Evolutionary conservation across 768 basidiomycete species (phyloP).

Genomic region (Daedaleopsis nitida): DNA sequence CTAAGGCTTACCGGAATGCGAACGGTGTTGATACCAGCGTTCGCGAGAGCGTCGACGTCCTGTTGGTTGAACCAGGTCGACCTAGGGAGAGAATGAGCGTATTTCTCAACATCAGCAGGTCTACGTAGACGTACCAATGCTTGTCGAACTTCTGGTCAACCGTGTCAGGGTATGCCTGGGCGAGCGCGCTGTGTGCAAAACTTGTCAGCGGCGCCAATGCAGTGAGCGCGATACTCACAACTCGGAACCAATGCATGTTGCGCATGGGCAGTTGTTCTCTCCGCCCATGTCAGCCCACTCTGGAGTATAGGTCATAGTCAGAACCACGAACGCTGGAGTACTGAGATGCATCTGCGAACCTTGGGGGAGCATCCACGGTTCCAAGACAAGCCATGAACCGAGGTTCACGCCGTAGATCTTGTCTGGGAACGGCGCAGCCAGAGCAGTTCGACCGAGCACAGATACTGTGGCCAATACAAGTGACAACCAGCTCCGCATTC

Average conservation of each 20-base stretch:
- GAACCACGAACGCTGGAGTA: not conserved
- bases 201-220: not conserved
- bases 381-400: slow-evolving; percentile 72
- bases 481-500: not conserved
- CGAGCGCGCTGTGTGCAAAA: slow-evolving; percentile 49
- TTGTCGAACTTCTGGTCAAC: slow-evolving; percentile 59
- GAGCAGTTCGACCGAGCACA: not conserved
- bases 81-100: slow-evolving; percentile 37
- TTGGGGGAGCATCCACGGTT: slow-evolving; percentile 82
- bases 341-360: slow-evolving; percentile 36
- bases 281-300: slow-evolving; percentile 81
- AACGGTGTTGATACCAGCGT: slow-evolving; percentile 70
- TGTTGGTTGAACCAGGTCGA: slow-evolving; percentile 69
- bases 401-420: slow-evolving; percentile 77
- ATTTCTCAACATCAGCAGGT: not conserved
- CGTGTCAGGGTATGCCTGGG: slow-evolving; percentile 56
- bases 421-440: slow-evolving; percentile 13
- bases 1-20: slow-evolving; percentile 62
- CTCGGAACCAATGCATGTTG: slow-evolving; percentile 65
- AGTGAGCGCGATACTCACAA: slow-evolving; percentile 46
- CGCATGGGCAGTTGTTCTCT: slow-evolving; percentile 57
- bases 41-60: slow-evolving; percentile 57
- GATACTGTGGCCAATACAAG: not conserved
- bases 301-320: slow-evolving; percentile 22
- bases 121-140: slow-evolving; percentile 53